Evolutionary conservation across 2,329 filamentous ascomycete species (phyloP).

Genomic region (Exophiala calicioides): DNA sequence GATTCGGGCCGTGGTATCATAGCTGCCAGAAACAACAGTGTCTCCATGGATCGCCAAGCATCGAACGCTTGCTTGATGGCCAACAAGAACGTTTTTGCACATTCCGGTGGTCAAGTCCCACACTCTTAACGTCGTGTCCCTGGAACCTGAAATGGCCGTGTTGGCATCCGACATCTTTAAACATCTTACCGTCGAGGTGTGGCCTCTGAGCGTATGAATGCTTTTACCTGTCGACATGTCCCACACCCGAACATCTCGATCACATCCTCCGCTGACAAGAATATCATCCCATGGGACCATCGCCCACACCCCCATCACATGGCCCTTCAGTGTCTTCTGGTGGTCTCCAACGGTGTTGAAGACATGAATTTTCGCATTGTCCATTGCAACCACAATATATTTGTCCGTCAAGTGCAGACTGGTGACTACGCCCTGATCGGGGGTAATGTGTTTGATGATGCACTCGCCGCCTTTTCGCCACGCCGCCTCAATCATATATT

Average conservation of each 20-base stretch:
- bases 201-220: slow-evolving; percentile 81
- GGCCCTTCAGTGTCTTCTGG: slow-evolving; percentile 85
- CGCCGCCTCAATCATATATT: slow-evolving; percentile 94
- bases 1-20: slow-evolving; percentile 93
- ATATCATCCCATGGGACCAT: slow-evolving; percentile 98
- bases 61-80: slow-evolving; percentile 91
- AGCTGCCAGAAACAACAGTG: slow-evolving; percentile 95
- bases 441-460: slow-evolving; percentile 83
- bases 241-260: slow-evolving; percentile 96
- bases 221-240: slow-evolving; percentile 84
- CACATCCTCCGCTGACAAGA: slow-evolving; percentile 92
- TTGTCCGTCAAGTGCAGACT: slow-evolving; percentile 91
- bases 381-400: slow-evolving; percentile 95
- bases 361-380: slow-evolving; percentile 98
- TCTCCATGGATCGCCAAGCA: slow-evolving; percentile 96
- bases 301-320: slow-evolving; percentile 99
- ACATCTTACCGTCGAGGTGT: slow-evolving; percentile 94
- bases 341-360: slow-evolving; percentile 90
- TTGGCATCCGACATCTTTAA: slow-evolving; percentile 95
- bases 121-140: slow-evolving; percentile 89
- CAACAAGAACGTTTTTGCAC: slow-evolving; percentile 88
- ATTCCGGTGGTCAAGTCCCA: slow-evolving; percentile 90
- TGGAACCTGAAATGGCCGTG: slow-evolving; percentile 92
- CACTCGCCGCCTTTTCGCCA: slow-evolving; percentile 91
- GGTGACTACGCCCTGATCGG: slow-evolving; percentile 95